These are phyloP conservation scores for Ascobolus immersus DNA, from an alignment of 495 filamentous ascomycete genomes.

Conservation along the genomic window DNA sequence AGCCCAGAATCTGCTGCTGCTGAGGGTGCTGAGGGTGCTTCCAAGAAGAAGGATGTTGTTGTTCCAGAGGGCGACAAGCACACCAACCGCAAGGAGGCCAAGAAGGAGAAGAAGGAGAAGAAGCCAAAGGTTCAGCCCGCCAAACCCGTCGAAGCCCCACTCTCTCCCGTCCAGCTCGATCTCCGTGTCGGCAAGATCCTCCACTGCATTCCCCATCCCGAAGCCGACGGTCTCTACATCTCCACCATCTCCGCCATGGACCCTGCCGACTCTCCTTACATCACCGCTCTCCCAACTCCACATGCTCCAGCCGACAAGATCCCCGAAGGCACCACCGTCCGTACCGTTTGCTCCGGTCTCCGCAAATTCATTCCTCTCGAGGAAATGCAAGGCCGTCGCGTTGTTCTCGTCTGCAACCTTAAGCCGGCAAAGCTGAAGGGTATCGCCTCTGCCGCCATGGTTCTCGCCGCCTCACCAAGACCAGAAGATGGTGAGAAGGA, in stretches of 20 bases:
- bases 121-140: slow-evolving; percentile 28
- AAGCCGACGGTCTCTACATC: slow-evolving; percentile 85
- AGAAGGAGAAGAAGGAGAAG: slow-evolving; percentile 68
- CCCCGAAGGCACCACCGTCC: slow-evolving; percentile 54
- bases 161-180: slow-evolving; percentile 70
- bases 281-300: slow-evolving; percentile 18
- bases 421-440: slow-evolving; percentile 98
- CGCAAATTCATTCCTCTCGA: slow-evolving; percentile 77
- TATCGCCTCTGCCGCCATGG: slow-evolving; percentile 88
- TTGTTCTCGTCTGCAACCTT: slow-evolving; percentile 83
- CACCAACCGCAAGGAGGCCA: slow-evolving; percentile 24
- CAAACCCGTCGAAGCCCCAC: slow-evolving; percentile 11
- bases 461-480: slow-evolving; percentile 71
- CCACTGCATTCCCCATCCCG: slow-evolving; percentile 78
- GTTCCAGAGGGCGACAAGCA: too few relatives aligned
- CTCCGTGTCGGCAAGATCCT: slow-evolving; percentile 91
- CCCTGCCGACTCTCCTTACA: slow-evolving; percentile 60
- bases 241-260: slow-evolving; percentile 94
- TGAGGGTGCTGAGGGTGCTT: slow-evolving; percentile 16
- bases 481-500: slow-evolving; percentile 41
- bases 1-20: slow-evolving; percentile 21
- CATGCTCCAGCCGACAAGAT: slow-evolving; percentile 31
- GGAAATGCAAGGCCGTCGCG: slow-evolving; percentile 90
- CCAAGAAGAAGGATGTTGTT: slow-evolving; percentile 10
- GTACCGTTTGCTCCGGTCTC: slow-evolving; percentile 87